A percentile compares a stretch with the other conserved stretches of the same genome.
Conservation (phyloP, 2,329 filamentous ascomycete species). For the Calonectria multiphialidica region DNA sequence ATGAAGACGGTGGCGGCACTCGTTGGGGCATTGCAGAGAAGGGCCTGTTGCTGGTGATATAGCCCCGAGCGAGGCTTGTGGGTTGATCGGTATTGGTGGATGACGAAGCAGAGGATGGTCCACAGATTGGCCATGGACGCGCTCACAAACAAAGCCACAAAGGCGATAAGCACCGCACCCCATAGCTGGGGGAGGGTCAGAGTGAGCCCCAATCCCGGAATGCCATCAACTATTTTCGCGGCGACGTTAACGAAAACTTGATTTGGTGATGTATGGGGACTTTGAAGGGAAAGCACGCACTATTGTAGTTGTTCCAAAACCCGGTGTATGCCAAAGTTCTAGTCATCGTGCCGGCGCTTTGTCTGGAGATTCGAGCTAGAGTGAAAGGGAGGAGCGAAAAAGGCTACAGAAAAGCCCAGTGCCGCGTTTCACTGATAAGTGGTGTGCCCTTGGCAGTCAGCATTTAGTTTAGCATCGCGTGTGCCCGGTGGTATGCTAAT, state of each 20-base stretch:
- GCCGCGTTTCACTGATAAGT: too few species aligned
- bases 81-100: slow-evolving; percentile 1
- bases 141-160: background rate
- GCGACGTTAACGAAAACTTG: background rate
- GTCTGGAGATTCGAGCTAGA: too few species aligned
- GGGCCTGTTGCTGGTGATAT: background rate
- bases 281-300: background rate
- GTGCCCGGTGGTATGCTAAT: too few species aligned
- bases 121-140: background rate
- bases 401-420: too few species aligned
- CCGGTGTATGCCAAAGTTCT: background rate
- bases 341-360: background rate
- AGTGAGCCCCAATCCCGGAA: background rate
- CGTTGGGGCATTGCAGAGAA: background rate
- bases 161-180: background rate
- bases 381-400: too few species aligned
- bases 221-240: background rate
- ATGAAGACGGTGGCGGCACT: background rate
- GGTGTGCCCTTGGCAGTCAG: too few species aligned
- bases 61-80: background rate
- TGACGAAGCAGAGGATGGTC: background rate
- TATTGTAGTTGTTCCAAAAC: background rate
- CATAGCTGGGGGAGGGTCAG: background rate
- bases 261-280: background rate
- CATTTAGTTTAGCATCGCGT: too few species aligned